Evolutionary conservation across 2,329 filamentous ascomycete genomes (phyloP).

Genomic region (Daldinia sp.): DNA sequence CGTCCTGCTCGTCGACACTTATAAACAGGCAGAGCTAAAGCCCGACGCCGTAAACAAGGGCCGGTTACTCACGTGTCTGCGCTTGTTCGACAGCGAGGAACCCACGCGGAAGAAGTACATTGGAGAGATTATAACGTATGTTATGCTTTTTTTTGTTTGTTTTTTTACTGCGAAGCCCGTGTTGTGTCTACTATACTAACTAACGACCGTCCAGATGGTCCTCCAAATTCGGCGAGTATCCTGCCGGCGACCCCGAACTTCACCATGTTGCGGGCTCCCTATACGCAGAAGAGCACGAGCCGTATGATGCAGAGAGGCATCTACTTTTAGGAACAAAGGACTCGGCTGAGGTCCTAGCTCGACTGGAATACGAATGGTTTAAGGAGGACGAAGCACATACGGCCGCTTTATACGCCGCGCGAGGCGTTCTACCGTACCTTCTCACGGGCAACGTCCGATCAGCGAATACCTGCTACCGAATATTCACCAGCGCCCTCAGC

Average conservation of each 20-base stretch:
- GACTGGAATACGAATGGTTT: conserved; percentile 95
- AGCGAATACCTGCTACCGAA: conserved; percentile 81
- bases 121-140: conserved; percentile 79
- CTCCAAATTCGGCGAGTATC: conserved; percentile 82
- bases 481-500: conserved; percentile 74
- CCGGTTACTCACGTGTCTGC: conserved; percentile 78
- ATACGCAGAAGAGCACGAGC: conserved; percentile 91
- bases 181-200: conserved; percentile 12
- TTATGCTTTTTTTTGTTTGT: conserved; percentile 15
- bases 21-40: conserved; percentile 83
- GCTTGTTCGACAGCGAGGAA: conserved; percentile 82
- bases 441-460: conserved; percentile 89
- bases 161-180: background rate
- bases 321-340: conserved; percentile 88
- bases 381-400: conserved; percentile 86
- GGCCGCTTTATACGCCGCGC: conserved; percentile 84
- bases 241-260: conserved; percentile 90
- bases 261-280: conserved; percentile 90
- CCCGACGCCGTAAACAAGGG: conserved; percentile 79
- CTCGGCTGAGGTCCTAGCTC: conserved; percentile 80
- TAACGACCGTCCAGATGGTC: conserved; percentile 73
- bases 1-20: conserved; percentile 87
- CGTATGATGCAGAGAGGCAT: conserved; percentile 93
- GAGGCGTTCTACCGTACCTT: conserved; percentile 89
- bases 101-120: conserved; percentile 94